Evolutionary conservation across 495 filamentous ascomycete species (phyloP).

Genomic region (Delitschia confertaspora): DNA sequence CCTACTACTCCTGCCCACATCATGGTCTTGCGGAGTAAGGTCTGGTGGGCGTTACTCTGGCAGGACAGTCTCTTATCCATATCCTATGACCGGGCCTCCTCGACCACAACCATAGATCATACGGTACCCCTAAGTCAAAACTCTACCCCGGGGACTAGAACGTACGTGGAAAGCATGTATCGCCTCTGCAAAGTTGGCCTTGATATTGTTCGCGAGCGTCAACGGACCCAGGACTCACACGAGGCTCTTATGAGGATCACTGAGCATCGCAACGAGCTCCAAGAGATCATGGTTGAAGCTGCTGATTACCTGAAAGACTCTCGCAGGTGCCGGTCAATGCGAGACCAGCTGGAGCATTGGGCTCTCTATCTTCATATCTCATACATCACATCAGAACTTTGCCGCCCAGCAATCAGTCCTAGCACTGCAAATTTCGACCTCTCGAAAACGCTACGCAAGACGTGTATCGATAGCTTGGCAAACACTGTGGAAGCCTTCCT

Average conservation of each 20-base stretch:
- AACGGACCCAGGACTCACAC: slow-evolving; percentile 39
- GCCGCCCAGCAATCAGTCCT: slow-evolving; percentile 49
- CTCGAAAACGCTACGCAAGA: slow-evolving; percentile 39
- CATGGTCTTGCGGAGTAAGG: slow-evolving; percentile 26
- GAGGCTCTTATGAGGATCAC: slow-evolving; percentile 41
- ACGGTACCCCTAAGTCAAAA: slow-evolving; percentile 41
- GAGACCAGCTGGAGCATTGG: slow-evolving; percentile 48
- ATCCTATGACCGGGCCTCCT: slow-evolving; percentile 50
- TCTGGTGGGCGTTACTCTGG: slow-evolving; percentile 53
- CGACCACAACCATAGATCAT: slow-evolving; percentile 43
- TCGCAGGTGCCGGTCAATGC: slow-evolving; percentile 39
- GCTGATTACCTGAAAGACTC: slow-evolving; percentile 46
- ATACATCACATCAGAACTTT: slow-evolving; percentile 52
- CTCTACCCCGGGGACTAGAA: slow-evolving; percentile 37
- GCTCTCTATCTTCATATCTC: slow-evolving; percentile 50
- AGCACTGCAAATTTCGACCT: slow-evolving; percentile 36
- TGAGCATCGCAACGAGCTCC: slow-evolving; percentile 43
- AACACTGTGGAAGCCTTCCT: slow-evolving; percentile 62
- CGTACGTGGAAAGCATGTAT: slow-evolving; percentile 49
- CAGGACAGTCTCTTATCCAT: slow-evolving; percentile 54
- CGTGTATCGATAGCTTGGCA: slow-evolving; percentile 53
- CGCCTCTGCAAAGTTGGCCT: slow-evolving; percentile 44
- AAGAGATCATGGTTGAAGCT: slow-evolving; percentile 45
- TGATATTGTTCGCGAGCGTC: slow-evolving; percentile 50
- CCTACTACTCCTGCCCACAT: slow-evolving; percentile 35